A percentile compares a stretch with the other conserved stretches of the same genome.
Evolutionary conservation across 352 stramenopile genomes (phyloP).

Genomic region (Phytophthora rubi): DNA sequence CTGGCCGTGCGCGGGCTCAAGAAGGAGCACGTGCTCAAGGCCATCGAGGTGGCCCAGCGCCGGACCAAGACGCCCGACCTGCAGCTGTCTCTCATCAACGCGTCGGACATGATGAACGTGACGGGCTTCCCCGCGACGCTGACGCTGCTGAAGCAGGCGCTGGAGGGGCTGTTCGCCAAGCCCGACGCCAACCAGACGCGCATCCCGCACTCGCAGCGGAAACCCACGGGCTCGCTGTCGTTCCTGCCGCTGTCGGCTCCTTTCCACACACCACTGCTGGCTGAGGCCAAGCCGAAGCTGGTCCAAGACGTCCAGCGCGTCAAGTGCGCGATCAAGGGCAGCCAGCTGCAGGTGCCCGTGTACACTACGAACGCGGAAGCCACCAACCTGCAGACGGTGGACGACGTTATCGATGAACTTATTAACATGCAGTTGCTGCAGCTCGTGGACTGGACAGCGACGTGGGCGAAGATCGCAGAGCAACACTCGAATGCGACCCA

Average conservation of each 20-base stretch:
- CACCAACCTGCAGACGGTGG: conserved; percentile 60
- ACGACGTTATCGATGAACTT: conserved; percentile 53
- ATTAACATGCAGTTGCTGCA: conserved; percentile 74
- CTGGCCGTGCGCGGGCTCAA: conserved; percentile 48
- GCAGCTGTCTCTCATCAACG: conserved; percentile 82
- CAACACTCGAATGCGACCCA: conserved; percentile 58
- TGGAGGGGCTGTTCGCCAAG: conserved; percentile 59
- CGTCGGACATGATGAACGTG: conserved; percentile 61
- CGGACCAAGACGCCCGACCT: conserved; percentile 58
- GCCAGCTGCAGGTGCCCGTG: conserved; percentile 70
- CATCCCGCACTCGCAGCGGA: conserved; percentile 82
- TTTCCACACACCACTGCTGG: conserved; percentile 77
- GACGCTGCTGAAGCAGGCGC: conserved; percentile 52
- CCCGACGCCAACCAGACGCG: conserved; percentile 72
- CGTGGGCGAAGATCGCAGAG: conserved; percentile 50
- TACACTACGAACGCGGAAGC: conserved; percentile 60
- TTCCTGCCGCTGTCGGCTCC: conserved; percentile 73
- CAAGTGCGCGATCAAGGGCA: conserved; percentile 46
- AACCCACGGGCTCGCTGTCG: conserved; percentile 60
- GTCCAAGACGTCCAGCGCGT: conserved; percentile 58
- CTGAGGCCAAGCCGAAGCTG: conserved; percentile 49
- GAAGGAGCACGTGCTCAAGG: conserved; percentile 47
- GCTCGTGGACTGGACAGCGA: conserved; percentile 66
- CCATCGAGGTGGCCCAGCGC: conserved; percentile 55
- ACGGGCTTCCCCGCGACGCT: conserved; percentile 72